A percentile compares a stretch with the other conserved stretches of the same genome.
Evolutionary conservation across 2,329 filamentous ascomycete species (phyloP).

Genomic region (Lachnellula suecica): DNA sequence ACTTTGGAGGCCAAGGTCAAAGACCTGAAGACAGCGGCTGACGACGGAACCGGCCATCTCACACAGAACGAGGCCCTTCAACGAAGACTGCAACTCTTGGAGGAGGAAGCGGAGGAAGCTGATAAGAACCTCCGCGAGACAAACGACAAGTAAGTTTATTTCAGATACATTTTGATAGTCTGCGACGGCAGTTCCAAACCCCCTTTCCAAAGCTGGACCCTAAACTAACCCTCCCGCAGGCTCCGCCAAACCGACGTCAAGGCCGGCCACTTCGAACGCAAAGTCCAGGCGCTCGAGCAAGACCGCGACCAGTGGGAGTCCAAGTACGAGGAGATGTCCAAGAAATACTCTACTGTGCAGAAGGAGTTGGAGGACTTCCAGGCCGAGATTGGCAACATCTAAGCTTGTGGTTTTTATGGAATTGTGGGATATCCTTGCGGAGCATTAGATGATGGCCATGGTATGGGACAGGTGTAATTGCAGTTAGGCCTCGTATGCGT

Average conservation of each 20-base stretch:
- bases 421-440: conserved; percentile 7
- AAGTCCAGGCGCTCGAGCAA: conserved; percentile 93
- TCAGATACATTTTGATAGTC: conserved; percentile 5
- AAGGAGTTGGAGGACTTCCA: conserved; percentile 92
- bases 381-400: conserved; percentile 90
- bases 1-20: conserved; percentile 84
- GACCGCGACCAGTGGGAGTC: conserved; percentile 91
- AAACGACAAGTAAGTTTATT: conserved; percentile 86
- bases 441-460: conserved; percentile 16
- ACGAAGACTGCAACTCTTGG: conserved; percentile 90
- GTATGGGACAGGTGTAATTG: conserved; percentile 17
- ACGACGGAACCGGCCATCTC: conserved; percentile 78
- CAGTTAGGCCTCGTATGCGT: conserved; percentile 27
- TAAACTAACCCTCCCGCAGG: conserved; percentile 48
- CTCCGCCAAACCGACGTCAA: conserved; percentile 99
- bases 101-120: conserved; percentile 96
- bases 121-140: conserved; percentile 96
- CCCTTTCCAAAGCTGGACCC: conserved; percentile 5
- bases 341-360: conserved; percentile 81
- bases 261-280: conserved; percentile 98
- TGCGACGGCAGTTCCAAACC: neutral
- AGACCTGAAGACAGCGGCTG: conserved; percentile 83
- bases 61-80: conserved; percentile 90
- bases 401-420: conserved; percentile 36
- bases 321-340: conserved; percentile 97